Conservation (phyloP, 2,329 filamentous ascomycete genomes). For the Alternaria arborescens region DNA sequence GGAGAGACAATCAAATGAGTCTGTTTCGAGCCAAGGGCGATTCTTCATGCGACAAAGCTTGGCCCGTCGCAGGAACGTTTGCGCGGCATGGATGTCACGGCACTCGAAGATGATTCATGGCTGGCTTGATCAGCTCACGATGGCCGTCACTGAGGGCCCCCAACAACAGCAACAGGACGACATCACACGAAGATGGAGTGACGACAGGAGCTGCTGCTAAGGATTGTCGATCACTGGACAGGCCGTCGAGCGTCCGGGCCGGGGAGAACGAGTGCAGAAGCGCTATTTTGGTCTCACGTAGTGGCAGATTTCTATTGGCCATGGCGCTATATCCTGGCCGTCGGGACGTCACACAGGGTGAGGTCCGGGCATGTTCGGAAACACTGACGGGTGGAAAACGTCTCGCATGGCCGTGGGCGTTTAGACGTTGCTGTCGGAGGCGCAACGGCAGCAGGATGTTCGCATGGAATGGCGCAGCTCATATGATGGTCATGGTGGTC, state of each 20-base stretch:
- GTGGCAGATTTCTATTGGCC: conserved; percentile 12
- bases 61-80: conserved; percentile 38
- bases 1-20: conserved; percentile 29
- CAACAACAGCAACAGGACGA: neutral
- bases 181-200: conserved; percentile 18
- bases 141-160: neutral
- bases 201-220: conserved; percentile 17
- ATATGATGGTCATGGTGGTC: neutral
- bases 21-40: conserved; percentile 36
- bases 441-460: conserved; percentile 1
- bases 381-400: conserved; percentile 10
- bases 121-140: neutral
- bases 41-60: conserved; percentile 37
- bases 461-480: conserved; percentile 2
- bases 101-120: neutral
- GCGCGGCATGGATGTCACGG: conserved; percentile 10
- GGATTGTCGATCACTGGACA: conserved; percentile 18
- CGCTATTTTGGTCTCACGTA: conserved; percentile 20
- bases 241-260: conserved; percentile 12
- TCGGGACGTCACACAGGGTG: conserved; percentile 19
- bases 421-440: conserved; percentile 6
- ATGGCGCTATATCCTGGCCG: neutral
- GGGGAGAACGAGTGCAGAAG: conserved; percentile 13
- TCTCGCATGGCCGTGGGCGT: conserved; percentile 17
- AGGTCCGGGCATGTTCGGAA: conserved; percentile 18